Percentiles rank a stretch among this genome's conserved stretches.
These are phyloP conservation scores for Exophiala aquamarina DNA, from an alignment of 2,329 filamentous ascomycete genomes.

Conservation along the genomic window DNA sequence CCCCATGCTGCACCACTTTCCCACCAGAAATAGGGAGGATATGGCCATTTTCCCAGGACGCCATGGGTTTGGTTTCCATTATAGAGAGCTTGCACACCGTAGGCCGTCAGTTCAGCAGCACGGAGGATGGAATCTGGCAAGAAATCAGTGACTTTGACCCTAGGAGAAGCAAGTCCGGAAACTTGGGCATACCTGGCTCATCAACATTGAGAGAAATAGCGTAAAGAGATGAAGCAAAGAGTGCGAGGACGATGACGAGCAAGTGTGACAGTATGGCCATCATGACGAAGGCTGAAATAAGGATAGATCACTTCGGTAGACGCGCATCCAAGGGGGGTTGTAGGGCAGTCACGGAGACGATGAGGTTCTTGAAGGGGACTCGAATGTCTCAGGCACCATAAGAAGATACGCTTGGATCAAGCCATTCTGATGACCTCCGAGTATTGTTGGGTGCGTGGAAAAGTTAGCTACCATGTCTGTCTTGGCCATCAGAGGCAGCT, in stretches of 20 bases:
- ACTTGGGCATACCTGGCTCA: slow-evolving; percentile 29
- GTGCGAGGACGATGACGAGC: slow-evolving; percentile 1
- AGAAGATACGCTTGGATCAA: too few relatives aligned
- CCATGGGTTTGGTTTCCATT: slow-evolving; percentile 52
- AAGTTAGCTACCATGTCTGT: too few relatives aligned
- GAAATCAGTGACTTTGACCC: slow-evolving; percentile 1
- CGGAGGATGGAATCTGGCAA: slow-evolving; percentile 43
- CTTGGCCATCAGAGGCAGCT: too few relatives aligned
- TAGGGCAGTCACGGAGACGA: too few relatives aligned
- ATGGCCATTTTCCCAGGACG: slow-evolving; percentile 59
- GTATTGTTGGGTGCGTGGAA: too few relatives aligned
- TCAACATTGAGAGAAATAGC: slow-evolving; percentile 32
- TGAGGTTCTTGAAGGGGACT: too few relatives aligned
- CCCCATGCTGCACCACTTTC: slow-evolving; percentile 65
- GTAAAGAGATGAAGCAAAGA: slow-evolving; percentile 1
- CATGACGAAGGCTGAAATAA: too few relatives aligned
- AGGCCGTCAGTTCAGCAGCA: slow-evolving; percentile 43
- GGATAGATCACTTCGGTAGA: too few relatives aligned
- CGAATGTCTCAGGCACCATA: too few relatives aligned
- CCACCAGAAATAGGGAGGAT: slow-evolving; percentile 70
- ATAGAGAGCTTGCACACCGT: slow-evolving; percentile 55
- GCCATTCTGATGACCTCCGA: too few relatives aligned
- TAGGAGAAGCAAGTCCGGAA: not conserved
- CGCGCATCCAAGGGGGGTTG: too few relatives aligned
- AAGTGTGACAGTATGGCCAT: too few relatives aligned